phyloP scores from a whole-genome alignment of 345 rosid genomes.

The sweet orange (Citrus sinensis) region DNA sequence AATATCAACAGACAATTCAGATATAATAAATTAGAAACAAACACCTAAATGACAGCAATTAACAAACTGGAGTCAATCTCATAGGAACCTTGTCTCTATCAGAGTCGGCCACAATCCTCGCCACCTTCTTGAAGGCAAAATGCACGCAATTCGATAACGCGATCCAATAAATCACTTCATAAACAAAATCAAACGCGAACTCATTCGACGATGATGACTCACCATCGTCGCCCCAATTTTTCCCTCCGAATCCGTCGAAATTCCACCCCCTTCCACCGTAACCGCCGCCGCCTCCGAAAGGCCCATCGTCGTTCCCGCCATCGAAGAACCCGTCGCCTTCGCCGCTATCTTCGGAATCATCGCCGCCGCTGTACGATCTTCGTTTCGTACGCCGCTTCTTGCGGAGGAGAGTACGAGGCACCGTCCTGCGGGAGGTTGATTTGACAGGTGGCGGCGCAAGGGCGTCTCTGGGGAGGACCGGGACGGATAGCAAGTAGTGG shows the following conservation, averaged over 20 bases:
- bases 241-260: slow-evolving; percentile 51
- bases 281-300: slow-evolving; percentile 52
- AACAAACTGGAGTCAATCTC: slow-evolving; percentile 50
- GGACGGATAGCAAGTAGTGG: slow-evolving; percentile 32
- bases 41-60: slow-evolving; percentile 8
- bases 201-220: slow-evolving; percentile 45
- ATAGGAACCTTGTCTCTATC: slow-evolving; percentile 60
- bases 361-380: slow-evolving; percentile 32
- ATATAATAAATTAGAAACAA: slow-evolving; percentile 9
- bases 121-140: slow-evolving; percentile 74
- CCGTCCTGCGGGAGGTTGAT: slow-evolving; percentile 34
- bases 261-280: slow-evolving; percentile 72
- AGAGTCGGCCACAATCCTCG: slow-evolving; percentile 44
- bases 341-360: slow-evolving; percentile 47
- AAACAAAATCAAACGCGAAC: slow-evolving; percentile 70
- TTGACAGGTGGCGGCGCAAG: slow-evolving; percentile 55
- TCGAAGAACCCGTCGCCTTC: slow-evolving; percentile 38
- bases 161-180: slow-evolving; percentile 94
- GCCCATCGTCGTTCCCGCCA: slow-evolving; percentile 45
- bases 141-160: slow-evolving; percentile 83
- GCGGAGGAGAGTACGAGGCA: slow-evolving; percentile 44
- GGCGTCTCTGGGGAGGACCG: slow-evolving; percentile 36
- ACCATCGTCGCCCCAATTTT: slow-evolving; percentile 68
- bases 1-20: not conserved
- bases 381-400: slow-evolving; percentile 60